Evolutionary conservation across 352 stramenopile species (phyloP).

Genomic region (Phytophthora sp.): DNA sequence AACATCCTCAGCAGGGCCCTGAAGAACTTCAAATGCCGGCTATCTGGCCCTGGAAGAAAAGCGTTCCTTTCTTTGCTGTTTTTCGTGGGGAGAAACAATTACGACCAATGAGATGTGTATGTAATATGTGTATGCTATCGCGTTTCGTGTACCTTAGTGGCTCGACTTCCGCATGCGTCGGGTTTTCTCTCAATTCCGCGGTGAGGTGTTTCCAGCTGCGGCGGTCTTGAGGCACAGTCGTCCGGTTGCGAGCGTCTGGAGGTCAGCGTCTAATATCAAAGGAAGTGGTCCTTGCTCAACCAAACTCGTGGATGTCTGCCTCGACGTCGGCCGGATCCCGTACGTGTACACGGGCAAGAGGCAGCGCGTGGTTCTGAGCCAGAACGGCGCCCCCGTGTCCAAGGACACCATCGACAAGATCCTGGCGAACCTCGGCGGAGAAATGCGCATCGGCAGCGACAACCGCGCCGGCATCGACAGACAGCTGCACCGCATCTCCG

Average conservation of each 20-base stretch:
- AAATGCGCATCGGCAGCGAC: slow-evolving; percentile 67
- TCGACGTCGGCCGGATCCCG: slow-evolving; percentile 42
- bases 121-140: too few relatives aligned
- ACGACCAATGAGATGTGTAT: too few relatives aligned
- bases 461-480: too few relatives aligned
- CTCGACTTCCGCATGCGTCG: slow-evolving; percentile 14
- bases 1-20: too few relatives aligned
- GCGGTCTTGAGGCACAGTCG: slow-evolving; percentile 2
- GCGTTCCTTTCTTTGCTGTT: too few relatives aligned
- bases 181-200: slow-evolving; percentile 15
- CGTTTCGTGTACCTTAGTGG: slow-evolving; percentile 9
- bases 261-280: slow-evolving; percentile 10
- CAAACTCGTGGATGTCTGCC: slow-evolving; percentile 43
- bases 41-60: too few relatives aligned
- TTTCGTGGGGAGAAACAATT: too few relatives aligned
- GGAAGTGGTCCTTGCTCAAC: too few relatives aligned
- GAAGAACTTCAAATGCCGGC: too few relatives aligned
- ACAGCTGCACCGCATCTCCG: too few relatives aligned
- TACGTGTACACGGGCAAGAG: slow-evolving; percentile 38
- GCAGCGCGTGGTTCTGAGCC: slow-evolving; percentile 31
- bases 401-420: slow-evolving; percentile 64
- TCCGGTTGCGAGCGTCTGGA: slow-evolving; percentile 8
- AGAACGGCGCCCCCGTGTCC: slow-evolving; percentile 33
- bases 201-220: slow-evolving; percentile 1
- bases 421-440: slow-evolving; percentile 42